Evolutionary conservation across 2,329 filamentous ascomycete genomes (phyloP).

Genomic region (Colletotrichum gigasporum): DNA sequence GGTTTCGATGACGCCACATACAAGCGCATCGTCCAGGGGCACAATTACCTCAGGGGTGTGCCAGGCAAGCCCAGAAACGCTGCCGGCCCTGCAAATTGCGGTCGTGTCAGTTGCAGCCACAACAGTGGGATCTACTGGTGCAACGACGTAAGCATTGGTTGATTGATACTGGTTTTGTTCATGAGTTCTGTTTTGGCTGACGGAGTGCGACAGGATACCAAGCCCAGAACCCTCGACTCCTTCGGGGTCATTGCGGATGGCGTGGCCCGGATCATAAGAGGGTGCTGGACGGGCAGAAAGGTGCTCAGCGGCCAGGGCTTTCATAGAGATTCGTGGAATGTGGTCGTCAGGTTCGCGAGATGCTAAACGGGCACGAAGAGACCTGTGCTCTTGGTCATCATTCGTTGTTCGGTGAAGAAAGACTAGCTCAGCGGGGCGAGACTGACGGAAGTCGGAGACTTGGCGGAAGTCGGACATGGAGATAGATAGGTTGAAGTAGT

Average conservation of each 20-base stretch:
- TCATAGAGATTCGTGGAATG: no score
- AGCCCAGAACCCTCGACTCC: neutral
- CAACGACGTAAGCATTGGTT: constrained; percentile 36
- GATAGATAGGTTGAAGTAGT: no score
- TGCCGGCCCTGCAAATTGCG: constrained; percentile 32
- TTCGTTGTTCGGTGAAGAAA: no score
- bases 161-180: no score
- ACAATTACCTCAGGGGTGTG: constrained; percentile 28
- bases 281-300: neutral
- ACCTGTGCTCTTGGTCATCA: no score
- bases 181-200: no score
- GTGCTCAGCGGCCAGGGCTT: constrained; percentile 4
- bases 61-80: constrained; percentile 25
- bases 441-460: no score
- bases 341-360: no score
- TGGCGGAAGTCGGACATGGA: no score
- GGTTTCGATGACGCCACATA: constrained; percentile 17
- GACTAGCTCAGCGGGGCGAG: no score
- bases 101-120: constrained; percentile 34
- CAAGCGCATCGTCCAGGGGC: neutral
- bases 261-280: neutral
- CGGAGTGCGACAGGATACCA: constrained; percentile 4
- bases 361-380: no score
- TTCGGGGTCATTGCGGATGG: constrained; percentile 20
- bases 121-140: constrained; percentile 36